These are phyloP conservation scores for Termitomyces sp. DNA, from an alignment of 768 basidiomycete species.

Conservation along the genomic window DNA sequence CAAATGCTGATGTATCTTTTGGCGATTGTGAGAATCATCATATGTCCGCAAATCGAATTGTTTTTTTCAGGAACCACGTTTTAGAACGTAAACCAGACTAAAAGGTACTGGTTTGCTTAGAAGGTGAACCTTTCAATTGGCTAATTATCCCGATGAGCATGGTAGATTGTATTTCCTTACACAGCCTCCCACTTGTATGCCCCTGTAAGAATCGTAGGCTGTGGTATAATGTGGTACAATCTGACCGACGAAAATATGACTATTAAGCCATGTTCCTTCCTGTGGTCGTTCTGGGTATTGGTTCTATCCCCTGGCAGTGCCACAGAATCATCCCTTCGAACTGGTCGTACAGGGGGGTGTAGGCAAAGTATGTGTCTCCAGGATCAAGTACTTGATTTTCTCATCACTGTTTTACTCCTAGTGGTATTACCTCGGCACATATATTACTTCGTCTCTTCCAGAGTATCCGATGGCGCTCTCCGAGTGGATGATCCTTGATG, in stretches of 20 bases:
- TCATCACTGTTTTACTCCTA: background rate
- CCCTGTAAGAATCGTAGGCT: constrained; percentile 11
- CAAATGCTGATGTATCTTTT: constrained; percentile 3
- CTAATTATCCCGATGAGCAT: background rate
- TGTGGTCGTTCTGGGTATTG: constrained; percentile 23
- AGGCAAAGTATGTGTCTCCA: constrained; percentile 9
- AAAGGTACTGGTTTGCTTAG: background rate
- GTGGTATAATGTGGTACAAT: background rate
- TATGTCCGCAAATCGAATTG: background rate
- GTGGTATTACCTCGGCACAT: constrained; percentile 25
- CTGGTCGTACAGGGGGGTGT: constrained; percentile 20
- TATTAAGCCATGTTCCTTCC: constrained; percentile 12
- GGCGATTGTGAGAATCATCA: background rate
- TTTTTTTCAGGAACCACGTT: background rate
- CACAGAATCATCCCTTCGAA: constrained; percentile 16
- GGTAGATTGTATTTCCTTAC: constrained; percentile 20
- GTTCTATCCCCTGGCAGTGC: constrained; percentile 18
- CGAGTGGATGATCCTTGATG: constrained; percentile 25
- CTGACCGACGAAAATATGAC: background rate
- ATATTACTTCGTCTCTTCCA: constrained; percentile 12
- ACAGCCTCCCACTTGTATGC: constrained; percentile 21
- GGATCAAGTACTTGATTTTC: background rate
- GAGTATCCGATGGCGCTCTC: constrained; percentile 22
- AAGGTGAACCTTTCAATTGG: background rate
- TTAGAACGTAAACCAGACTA: background rate